phyloP scores from a whole-genome alignment of 2,329 filamentous ascomycete genomes.

The Fusarium luffae region DNA sequence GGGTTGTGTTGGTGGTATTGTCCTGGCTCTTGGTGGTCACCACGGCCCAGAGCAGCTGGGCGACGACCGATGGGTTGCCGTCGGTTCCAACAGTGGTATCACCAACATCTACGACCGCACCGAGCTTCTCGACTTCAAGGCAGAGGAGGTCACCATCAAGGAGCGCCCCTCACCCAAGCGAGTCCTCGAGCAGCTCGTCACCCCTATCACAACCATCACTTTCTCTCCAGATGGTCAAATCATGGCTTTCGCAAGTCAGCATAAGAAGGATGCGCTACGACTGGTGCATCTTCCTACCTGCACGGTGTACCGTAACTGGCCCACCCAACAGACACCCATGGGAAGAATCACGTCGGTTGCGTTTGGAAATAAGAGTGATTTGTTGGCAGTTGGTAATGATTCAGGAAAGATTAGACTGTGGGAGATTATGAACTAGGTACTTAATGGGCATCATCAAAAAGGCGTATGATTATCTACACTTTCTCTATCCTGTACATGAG shows the following conservation, averaged over 20 bases:
- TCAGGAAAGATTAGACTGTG: conserved; percentile 88
- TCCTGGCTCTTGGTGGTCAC: conserved; percentile 79
- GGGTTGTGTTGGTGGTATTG: conserved; percentile 86
- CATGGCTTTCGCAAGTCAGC: conserved; percentile 83
- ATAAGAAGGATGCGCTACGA: conserved; percentile 88
- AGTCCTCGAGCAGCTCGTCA: conserved; percentile 86
- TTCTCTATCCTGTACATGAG: background rate
- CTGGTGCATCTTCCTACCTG: conserved; percentile 91
- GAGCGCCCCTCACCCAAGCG: conserved; percentile 77
- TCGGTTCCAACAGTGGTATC: conserved; percentile 88
- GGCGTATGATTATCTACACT: conserved; percentile 32
- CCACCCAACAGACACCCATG: conserved; percentile 87
- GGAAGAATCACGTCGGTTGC: conserved; percentile 83
- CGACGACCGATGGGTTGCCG: conserved; percentile 86
- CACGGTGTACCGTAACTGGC: conserved; percentile 97
- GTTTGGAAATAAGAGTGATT: conserved; percentile 71
- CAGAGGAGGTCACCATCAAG: conserved; percentile 64
- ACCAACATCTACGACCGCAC: conserved; percentile 93
- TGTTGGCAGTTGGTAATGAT: conserved; percentile 90
- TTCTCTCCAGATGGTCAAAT: conserved; percentile 93
- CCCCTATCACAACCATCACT: conserved; percentile 79
- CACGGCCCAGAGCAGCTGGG: conserved; percentile 72
- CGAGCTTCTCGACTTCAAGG: conserved; percentile 62
- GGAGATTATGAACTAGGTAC: conserved; percentile 77
- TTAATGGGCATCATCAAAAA: conserved; percentile 36